A percentile compares a stretch with the other conserved stretches of the same genome.
These are phyloP conservation scores for Pyricularia sp. DNA, from an alignment of 2,329 filamentous ascomycete species.

Conservation along the genomic window DNA sequence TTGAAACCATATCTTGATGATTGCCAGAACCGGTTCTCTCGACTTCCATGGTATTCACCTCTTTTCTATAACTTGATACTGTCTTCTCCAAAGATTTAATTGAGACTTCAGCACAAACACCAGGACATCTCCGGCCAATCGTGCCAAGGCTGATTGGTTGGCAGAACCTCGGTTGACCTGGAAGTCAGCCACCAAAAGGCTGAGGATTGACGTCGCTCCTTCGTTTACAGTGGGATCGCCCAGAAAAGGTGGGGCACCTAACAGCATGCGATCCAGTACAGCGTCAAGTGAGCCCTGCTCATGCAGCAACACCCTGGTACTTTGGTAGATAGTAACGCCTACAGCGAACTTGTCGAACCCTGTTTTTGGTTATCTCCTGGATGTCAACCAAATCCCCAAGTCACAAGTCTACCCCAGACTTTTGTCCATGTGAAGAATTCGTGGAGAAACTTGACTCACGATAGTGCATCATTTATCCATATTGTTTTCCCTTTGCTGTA, in stretches of 20 bases:
- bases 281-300: neutral
- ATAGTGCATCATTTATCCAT: neutral
- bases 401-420: neutral
- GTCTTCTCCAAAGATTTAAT: neutral
- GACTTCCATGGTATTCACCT: neutral
- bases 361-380: neutral
- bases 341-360: neutral
- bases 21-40: neutral
- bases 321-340: neutral
- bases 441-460: constrained; percentile 2
- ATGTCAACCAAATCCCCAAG: neutral
- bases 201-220: neutral
- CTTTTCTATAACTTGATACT: neutral
- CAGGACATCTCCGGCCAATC: neutral
- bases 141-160: neutral
- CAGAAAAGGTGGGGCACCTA: neutral
- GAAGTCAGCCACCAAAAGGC: neutral
- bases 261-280: neutral
- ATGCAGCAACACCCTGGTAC: neutral
- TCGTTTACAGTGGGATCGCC: neutral
- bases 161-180: neutral
- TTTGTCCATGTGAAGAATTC: constrained; percentile 3
- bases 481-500: constrained; percentile 5
- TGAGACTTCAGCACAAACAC: neutral
- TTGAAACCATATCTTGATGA: neutral